phyloP scores from a whole-genome alignment of 768 basidiomycete species.

The Pleurotus cornucopiae region DNA sequence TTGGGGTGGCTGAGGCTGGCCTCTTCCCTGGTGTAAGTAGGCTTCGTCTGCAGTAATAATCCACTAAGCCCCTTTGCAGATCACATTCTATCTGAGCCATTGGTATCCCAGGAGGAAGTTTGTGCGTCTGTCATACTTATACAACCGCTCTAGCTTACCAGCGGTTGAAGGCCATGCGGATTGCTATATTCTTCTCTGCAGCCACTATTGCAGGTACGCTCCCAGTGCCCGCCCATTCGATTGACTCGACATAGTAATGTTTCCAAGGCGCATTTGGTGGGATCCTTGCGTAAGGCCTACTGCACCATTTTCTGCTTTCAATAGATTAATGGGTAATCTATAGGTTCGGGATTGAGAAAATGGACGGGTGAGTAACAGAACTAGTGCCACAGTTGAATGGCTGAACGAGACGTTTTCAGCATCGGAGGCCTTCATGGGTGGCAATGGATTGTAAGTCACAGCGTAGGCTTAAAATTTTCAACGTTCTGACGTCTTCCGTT shows the following conservation, averaged over 20 bases:
- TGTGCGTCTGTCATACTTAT: not conserved
- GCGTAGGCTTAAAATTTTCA: not conserved
- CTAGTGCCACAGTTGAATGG: not conserved
- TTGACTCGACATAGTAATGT: not conserved
- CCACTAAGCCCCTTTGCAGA: conserved; percentile 14
- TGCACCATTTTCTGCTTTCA: not conserved
- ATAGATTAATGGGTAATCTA: conserved; percentile 17
- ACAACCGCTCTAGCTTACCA: not conserved
- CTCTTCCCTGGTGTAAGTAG: conserved; percentile 31
- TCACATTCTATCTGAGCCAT: conserved; percentile 44
- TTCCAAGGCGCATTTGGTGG: conserved; percentile 38
- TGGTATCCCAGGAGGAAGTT: conserved; percentile 63
- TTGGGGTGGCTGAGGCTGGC: conserved; percentile 36
- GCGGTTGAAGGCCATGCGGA: conserved; percentile 36
- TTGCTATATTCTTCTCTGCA: conserved; percentile 63
- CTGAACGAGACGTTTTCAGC: conserved; percentile 1
- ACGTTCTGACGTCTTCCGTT: not conserved
- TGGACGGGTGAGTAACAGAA: conserved; percentile 30
- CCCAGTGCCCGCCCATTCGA: too few relatives aligned
- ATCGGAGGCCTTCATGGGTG: conserved; percentile 35
- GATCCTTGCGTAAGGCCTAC: conserved; percentile 37
- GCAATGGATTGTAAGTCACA: conserved; percentile 43
- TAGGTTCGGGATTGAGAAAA: conserved; percentile 41
- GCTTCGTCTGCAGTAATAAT: not conserved
- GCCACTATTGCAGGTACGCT: conserved; percentile 47